Conservation (phyloP, 1,284 basidiomycete genomes). For the Leucoagaricus sp. region DNA sequence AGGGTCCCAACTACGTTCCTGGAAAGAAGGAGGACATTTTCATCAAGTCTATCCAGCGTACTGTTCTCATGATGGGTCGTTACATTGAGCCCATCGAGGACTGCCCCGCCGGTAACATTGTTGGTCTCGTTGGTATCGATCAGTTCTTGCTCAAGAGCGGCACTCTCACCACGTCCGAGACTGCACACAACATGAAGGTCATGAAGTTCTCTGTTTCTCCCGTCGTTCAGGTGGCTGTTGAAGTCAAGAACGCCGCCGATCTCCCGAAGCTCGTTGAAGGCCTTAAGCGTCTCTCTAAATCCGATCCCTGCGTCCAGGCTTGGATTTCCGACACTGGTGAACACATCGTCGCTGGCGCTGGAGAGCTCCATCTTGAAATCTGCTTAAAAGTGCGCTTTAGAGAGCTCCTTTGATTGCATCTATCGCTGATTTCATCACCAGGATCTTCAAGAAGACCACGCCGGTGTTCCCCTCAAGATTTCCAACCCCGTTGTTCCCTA, state of each 20-base stretch:
- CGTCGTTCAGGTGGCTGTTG: conserved; percentile 99
- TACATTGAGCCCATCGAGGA: conserved; percentile 99
- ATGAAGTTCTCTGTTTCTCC: conserved; percentile 99
- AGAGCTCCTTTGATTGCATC: conserved; percentile 1
- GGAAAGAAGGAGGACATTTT: conserved; percentile 99
- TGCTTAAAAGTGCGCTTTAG: conserved; percentile 82
- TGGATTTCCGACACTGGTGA: conserved; percentile 94
- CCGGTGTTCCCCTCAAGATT: conserved; percentile 98
- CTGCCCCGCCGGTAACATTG: conserved; percentile 98
- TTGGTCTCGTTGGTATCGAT: conserved; percentile 99
- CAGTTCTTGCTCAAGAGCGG: conserved; percentile 99
- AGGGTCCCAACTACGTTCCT: conserved; percentile 98
- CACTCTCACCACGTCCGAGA: conserved; percentile 97
- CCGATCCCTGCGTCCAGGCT: conserved; percentile 98
- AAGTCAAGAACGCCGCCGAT: conserved; percentile 99
- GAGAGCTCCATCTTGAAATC: conserved; percentile 99
- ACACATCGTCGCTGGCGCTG: conserved; percentile 99
- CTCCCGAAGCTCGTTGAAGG: conserved; percentile 99
- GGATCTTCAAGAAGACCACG: conserved; percentile 99
- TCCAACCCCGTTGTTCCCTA: conserved; percentile 99
- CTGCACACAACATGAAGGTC: conserved; percentile 99
- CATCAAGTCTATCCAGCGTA: conserved; percentile 98
- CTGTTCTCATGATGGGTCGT: conserved; percentile 99
- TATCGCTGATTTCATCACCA: conserved; percentile 28
- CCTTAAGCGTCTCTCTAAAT: conserved; percentile 99